phyloP scores from a whole-genome alignment of 371 early-diverging fungal genomes.

The Apophysomyces variabilis region DNA sequence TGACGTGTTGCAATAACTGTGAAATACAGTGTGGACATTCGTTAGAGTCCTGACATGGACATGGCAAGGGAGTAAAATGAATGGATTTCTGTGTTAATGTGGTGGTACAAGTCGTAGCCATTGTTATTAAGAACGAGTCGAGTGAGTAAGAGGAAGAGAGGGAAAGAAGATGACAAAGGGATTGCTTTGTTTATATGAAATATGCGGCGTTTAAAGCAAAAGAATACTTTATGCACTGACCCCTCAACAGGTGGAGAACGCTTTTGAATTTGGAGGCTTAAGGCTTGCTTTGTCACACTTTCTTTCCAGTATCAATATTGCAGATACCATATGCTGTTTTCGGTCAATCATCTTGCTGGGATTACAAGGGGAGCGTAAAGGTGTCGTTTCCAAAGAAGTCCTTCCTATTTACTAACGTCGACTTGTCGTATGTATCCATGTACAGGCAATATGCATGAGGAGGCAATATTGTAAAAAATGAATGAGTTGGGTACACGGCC shows the following conservation, averaged over 20 bases:
- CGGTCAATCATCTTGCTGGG: too few species aligned
- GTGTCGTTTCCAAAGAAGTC: too few species aligned
- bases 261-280: background rate
- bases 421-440: too few species aligned
- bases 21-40: background rate
- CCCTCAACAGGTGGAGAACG: slow-evolving; percentile 4
- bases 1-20: background rate
- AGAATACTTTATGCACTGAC: slow-evolving; percentile 3
- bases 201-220: slow-evolving; percentile 3
- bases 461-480: too few species aligned
- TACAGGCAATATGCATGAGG: too few species aligned
- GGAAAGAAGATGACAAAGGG: slow-evolving; percentile 11
- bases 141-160: slow-evolving; percentile 10
- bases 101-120: background rate
- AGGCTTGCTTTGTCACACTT: background rate
- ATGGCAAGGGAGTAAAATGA: background rate
- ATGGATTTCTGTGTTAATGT: background rate
- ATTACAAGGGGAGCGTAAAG: too few species aligned
- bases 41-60: background rate
- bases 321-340: background rate
- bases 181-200: slow-evolving; percentile 6
- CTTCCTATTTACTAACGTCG: too few species aligned
- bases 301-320: background rate
- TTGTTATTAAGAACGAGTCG: background rate
- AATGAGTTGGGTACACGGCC: too few species aligned